Percentiles rank a stretch among this genome's conserved stretches.
Evolutionary conservation across 2,329 filamentous ascomycete genomes (phyloP).

Genomic region (Aspergillus flavus): DNA sequence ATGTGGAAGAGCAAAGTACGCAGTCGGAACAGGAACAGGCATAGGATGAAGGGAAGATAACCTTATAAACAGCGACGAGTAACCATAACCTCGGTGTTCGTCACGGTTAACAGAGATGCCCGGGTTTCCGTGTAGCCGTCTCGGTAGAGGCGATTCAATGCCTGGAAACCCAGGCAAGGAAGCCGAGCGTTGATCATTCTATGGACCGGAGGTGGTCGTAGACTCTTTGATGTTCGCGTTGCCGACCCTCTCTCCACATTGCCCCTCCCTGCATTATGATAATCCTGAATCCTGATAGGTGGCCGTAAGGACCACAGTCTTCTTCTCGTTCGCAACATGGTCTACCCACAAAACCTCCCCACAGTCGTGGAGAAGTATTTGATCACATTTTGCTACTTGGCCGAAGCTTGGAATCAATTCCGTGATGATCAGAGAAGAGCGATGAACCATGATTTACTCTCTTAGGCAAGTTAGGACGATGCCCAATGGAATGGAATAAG

Average conservation of each 20-base stretch:
- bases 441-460: not conserved
- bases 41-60: conserved; percentile 13
- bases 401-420: not conserved
- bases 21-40: not conserved
- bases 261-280: not conserved
- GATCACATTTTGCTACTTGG: not conserved
- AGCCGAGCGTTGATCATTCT: not conserved
- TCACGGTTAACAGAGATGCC: conserved; percentile 4
- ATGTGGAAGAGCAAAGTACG: not conserved
- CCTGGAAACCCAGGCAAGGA: not conserved
- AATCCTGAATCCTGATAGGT: not conserved
- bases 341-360: not conserved
- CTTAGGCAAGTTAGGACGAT: not conserved
- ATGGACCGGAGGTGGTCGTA: not conserved
- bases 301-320: not conserved
- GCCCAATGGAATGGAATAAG: not conserved
- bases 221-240: not conserved
- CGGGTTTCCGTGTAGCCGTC: conserved; percentile 19
- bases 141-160: not conserved
- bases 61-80: not conserved
- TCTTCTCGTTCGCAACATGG: not conserved
- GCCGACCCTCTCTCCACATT: not conserved
- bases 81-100: conserved; percentile 16
- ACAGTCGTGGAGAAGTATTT: not conserved
- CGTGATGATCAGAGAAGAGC: not conserved